These are phyloP conservation scores for Spatholobus suberectus DNA, from an alignment of 306 rosid genomes.

Conservation along the genomic window DNA sequence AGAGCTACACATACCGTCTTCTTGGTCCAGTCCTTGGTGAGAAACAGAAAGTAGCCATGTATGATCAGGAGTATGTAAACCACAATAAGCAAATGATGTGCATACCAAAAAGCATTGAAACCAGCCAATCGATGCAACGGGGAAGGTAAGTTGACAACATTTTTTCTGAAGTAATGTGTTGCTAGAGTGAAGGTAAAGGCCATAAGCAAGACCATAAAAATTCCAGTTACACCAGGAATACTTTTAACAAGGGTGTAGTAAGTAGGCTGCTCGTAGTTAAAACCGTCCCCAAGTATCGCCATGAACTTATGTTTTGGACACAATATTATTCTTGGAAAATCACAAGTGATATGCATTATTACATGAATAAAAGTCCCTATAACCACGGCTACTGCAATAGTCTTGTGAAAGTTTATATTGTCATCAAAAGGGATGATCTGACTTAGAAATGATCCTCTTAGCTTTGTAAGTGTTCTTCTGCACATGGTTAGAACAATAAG, in stretches of 20 bases:
- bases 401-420: conserved; percentile 87
- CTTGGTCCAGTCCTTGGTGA: conserved; percentile 60
- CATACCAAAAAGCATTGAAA: conserved; percentile 92
- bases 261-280: conserved; percentile 57
- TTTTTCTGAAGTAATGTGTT: conserved; percentile 71
- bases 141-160: conserved; percentile 59
- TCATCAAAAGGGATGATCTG: conserved; percentile 82
- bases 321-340: conserved; percentile 70
- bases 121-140: conserved; percentile 72
- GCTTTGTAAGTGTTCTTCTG: conserved; percentile 74
- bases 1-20: conserved; percentile 68
- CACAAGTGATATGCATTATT: conserved; percentile 65
- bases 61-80: conserved; percentile 66
- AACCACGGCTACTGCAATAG: conserved; percentile 61
- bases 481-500: conserved; percentile 84
- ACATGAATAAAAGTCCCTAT: conserved; percentile 66
- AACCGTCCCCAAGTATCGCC: conserved; percentile 57
- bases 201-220: conserved; percentile 71
- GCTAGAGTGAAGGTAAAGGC: conserved; percentile 76
- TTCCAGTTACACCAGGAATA: conserved; percentile 67
- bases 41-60: conserved; percentile 76
- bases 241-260: conserved; percentile 53
- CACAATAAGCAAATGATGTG: conserved; percentile 83
- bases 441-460: conserved; percentile 69
- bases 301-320: conserved; percentile 54